Evolutionary conservation across 2,329 filamentous ascomycete species (phyloP), one percentile per base, ranked within the genome.

Genomic region (Rugonectria rugulosa): DNA sequence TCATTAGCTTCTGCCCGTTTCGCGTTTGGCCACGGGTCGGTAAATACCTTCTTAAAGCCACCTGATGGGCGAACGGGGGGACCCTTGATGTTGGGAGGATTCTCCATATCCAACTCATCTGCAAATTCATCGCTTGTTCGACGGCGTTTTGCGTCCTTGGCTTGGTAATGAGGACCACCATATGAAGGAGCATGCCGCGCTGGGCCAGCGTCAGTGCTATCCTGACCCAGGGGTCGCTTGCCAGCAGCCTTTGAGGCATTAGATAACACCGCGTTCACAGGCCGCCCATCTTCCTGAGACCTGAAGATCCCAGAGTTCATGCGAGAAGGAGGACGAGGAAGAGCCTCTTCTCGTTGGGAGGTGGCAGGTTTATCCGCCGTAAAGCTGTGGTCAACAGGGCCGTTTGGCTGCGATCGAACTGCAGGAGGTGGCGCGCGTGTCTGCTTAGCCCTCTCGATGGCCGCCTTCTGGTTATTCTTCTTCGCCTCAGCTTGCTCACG

Each of bases 11-110:
- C 2, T 6, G 15, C 4, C 17, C 2, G 21, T 11, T 9, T 38
- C 11, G 11, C 15, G 6, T n/a, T n/a, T 15, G 11, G n/a, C 2
- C 21, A 27, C 14, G 23, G 15, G 31, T 51, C 15, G 31, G 45
- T 17, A 52, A 79, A 75, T 76, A 91, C 88, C 83, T 92, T 93
- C 73, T 85, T 86, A 66, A 81, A 77, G 29, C 78, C 80, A 43
- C 82, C 88, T 2, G 91, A 96, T 58, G 92, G 91, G 55, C 93
- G 87, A 63, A 96, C 91, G 6, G 92, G 92, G 47, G 92, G 91
- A 12, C 89, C 90, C 77, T 93, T 95, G 65, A 93, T 81, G 54
- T 77, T 80, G 21, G 75, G 76, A 40, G 85, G 80, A 34, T 84
- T 81, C 53, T 85, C 80, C 68, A 80, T 80, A 41, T 85, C 81